Conservation (phyloP, 2,329 filamentous ascomycete species). For the Pseudogymnoascus sp. region DNA sequence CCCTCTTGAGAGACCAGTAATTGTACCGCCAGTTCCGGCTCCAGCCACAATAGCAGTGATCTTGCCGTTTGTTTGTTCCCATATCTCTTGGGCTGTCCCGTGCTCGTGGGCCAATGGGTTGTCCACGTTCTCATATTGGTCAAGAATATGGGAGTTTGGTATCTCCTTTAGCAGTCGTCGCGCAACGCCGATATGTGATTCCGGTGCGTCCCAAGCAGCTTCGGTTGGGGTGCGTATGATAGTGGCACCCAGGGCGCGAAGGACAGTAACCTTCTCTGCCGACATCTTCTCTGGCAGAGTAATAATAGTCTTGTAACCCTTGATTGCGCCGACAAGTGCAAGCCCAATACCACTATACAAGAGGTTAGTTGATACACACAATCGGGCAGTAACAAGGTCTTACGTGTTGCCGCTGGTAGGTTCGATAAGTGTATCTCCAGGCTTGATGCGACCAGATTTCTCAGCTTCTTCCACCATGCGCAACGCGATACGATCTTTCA, state of each 20-base stretch:
- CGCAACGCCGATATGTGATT: conserved; percentile 95
- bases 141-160: conserved; percentile 91
- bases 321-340: conserved; percentile 86
- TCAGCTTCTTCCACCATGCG: conserved; percentile 98
- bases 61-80: conserved; percentile 77
- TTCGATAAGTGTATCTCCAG: conserved; percentile 94
- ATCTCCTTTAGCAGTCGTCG: conserved; percentile 86
- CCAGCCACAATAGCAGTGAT: conserved; percentile 80
- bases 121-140: conserved; percentile 87
- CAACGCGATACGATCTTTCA: conserved; percentile 91
- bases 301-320: conserved; percentile 98
- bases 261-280: conserved; percentile 90
- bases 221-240: conserved; percentile 97
- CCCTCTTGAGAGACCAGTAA: conserved; percentile 79
- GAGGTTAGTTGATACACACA: not conserved
- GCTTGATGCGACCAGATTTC: conserved; percentile 84
- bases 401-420: conserved; percentile 92
- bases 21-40: conserved; percentile 90
- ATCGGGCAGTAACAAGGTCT: conserved; percentile 21
- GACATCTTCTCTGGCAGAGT: conserved; percentile 99
- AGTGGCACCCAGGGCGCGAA: conserved; percentile 87
- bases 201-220: conserved; percentile 86
- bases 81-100: conserved; percentile 94
- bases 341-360: conserved; percentile 68
- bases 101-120: conserved; percentile 91